Evolutionary conservation across 345 rosid genomes (phyloP).

Genomic region (Euphorbia lathyris): DNA sequence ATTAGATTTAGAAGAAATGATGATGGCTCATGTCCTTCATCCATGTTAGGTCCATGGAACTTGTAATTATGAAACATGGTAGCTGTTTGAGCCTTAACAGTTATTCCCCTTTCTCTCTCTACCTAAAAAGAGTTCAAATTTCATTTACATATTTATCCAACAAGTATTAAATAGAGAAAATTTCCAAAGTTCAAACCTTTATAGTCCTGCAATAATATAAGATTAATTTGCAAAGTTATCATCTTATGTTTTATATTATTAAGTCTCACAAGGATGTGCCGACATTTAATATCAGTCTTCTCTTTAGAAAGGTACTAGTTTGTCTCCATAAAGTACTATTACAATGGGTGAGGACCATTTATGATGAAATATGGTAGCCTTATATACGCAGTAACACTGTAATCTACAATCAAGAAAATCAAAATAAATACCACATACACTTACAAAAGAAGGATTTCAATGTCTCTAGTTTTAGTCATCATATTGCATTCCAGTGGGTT

Average conservation of each 20-base stretch:
- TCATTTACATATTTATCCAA: neutral
- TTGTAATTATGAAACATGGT: constrained; percentile 76
- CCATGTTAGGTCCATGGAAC: constrained; percentile 13
- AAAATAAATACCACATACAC: too few relatives aligned
- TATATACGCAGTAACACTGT: too few relatives aligned
- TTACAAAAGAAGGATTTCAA: too few relatives aligned
- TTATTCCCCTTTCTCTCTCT: constrained; percentile 98
- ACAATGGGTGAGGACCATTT: too few relatives aligned
- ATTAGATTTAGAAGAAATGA: constrained; percentile 67
- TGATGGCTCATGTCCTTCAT: constrained; percentile 31
- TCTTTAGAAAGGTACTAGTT: too few relatives aligned
- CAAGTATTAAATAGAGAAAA: neutral
- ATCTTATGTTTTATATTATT: neutral
- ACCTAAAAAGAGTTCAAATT: constrained; percentile 47
- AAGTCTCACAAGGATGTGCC: neutral
- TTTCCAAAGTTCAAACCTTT: neutral
- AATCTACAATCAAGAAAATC: too few relatives aligned
- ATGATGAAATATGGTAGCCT: too few relatives aligned
- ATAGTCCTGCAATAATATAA: neutral
- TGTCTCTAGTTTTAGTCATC: too few relatives aligned
- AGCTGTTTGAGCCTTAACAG: constrained; percentile 96
- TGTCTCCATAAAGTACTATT: too few relatives aligned
- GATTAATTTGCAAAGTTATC: too few relatives aligned
- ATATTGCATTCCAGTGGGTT: too few relatives aligned
- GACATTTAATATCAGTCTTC: neutral